Conservation (phyloP, 2,329 filamentous ascomycete genomes). For the Grosmannia clavigera region DNA sequence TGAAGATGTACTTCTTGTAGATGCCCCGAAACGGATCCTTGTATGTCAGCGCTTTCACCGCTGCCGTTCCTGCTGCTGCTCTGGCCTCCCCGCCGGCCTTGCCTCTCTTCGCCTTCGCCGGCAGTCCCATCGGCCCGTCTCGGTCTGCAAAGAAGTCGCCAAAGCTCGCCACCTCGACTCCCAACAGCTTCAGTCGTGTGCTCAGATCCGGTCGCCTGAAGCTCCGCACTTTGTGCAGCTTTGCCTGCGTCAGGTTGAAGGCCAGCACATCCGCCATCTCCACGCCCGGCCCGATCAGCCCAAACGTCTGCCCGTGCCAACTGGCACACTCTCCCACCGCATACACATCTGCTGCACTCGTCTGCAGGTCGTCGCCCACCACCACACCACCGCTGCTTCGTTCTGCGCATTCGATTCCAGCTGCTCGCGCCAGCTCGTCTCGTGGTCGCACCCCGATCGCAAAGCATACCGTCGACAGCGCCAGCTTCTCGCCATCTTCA, state of each 20-base stretch:
- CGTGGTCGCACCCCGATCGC: constrained; percentile 75
- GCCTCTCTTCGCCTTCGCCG: constrained; percentile 31
- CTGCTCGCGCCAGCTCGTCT: constrained; percentile 59
- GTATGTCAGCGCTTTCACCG: constrained; percentile 76
- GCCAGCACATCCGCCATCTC: constrained; percentile 89
- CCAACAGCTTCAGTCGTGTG: constrained; percentile 81
- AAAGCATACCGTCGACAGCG: constrained; percentile 75
- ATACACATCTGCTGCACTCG: constrained; percentile 62
- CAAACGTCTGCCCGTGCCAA: constrained; percentile 78
- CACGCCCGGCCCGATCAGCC: constrained; percentile 77
- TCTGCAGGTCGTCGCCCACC: constrained; percentile 53
- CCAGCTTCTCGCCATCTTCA: constrained; percentile 66
- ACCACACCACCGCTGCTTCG: constrained; percentile 68
- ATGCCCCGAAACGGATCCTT: constrained; percentile 78
- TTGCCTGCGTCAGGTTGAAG: constrained; percentile 80
- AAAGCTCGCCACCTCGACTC: constrained; percentile 85
- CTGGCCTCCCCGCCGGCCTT: constrained; percentile 9
- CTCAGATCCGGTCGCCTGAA: constrained; percentile 63
- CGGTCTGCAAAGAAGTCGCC: constrained; percentile 88
- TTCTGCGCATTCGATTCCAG: constrained; percentile 60
- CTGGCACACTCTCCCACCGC: constrained; percentile 86
- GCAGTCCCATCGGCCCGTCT: constrained; percentile 68
- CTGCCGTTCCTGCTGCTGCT: constrained; percentile 21
- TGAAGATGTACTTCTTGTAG: constrained; percentile 92
- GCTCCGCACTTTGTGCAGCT: constrained; percentile 44